Evolutionary conservation across 2,329 filamentous ascomycete species (phyloP), one percentile per base, ranked within the genome.

Genomic region (Stagonosporopsis cucurbitacearum): DNA sequence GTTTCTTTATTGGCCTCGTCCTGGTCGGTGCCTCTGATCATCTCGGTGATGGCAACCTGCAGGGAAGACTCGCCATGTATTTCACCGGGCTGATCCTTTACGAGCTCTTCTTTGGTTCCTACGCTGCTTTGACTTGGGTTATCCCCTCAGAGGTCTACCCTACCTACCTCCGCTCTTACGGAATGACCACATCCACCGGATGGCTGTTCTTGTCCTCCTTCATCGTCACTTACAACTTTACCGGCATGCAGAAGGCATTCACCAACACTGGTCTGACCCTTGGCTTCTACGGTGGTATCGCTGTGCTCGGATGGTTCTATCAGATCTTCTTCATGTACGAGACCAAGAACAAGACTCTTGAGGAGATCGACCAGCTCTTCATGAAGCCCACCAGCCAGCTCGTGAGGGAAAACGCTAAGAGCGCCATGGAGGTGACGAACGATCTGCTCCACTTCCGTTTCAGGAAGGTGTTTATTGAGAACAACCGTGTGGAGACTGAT

Each of bases 311-410:
- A 12, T 89, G 87, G 83, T 78, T 89, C 63, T 91, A 90, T 73
- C 88, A 91, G 75, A 79, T 90, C 42, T 70, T 90, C 45, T 91
- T 90, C 76, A 91, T 91, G 88, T 88, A 87, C 0, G 87, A 90
- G 78, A 90, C 88, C 2, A 90, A 90, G 79, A 84, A 87, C 71
- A 78, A 79, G 72, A 84, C 84, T 2, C 81, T 91, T 0, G 88
- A 91, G 74, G 88, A 91, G 74, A 90, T 91, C 56, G 88, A 91
- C 57, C 76, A 85, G 33, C 78, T 90, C 19, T 90, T 90, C 70
- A 80, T 82, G 45, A 80, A 83, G 58, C 87, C 88, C 0, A 90
- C 88, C 0, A 76, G 78, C 37, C 82, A 87, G 40, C 80, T 90
- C 40, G 86, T 90, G 0, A 78, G 76, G 54, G 55, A 68, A 59